Evolutionary conservation across 257 asterid species (phyloP).

Genomic region (Solanum chaucha): DNA sequence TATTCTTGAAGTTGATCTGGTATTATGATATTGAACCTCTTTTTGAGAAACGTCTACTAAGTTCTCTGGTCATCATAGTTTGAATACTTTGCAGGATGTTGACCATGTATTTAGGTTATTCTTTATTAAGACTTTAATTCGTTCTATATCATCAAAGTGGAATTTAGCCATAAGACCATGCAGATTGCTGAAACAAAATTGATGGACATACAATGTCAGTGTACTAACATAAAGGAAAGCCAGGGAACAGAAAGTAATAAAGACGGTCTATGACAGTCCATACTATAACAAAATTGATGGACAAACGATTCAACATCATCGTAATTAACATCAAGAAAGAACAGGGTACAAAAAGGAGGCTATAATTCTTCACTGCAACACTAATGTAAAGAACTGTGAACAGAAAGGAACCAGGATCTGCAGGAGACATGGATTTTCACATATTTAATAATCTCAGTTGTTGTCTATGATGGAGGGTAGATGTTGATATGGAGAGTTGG

Average conservation of each 20-base stretch:
- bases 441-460: background rate
- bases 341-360: background rate
- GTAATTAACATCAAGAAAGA: background rate
- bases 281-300: background rate
- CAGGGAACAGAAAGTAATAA: background rate
- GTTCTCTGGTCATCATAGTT: background rate
- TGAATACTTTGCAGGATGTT: background rate
- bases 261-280: background rate
- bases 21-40: background rate
- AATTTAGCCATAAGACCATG: background rate
- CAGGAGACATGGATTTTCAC: background rate
- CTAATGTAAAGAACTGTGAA: background rate
- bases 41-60: background rate
- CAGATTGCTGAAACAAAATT: background rate
- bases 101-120: background rate
- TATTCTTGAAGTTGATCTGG: background rate
- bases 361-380: background rate
- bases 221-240: background rate
- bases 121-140: background rate
- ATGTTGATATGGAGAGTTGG: background rate
- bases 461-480: background rate
- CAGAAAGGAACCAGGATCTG: background rate
- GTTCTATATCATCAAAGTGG: background rate
- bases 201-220: background rate
- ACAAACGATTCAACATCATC: background rate